Percentiles rank a stretch among this genome's conserved stretches.
Evolutionary conservation across 305 asterid genomes (phyloP).

Genomic region (Fraxinus nigra): DNA sequence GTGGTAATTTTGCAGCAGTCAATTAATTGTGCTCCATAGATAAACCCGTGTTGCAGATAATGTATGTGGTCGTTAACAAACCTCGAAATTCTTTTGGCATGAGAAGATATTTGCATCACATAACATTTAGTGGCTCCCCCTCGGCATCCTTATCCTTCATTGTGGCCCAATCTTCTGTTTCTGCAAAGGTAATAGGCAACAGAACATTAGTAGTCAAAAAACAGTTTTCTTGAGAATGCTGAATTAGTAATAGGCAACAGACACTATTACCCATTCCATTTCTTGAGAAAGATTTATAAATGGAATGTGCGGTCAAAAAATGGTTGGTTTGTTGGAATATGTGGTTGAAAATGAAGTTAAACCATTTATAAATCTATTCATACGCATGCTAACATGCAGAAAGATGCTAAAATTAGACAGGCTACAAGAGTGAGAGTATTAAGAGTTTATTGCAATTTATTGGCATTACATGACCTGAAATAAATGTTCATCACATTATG

Average conservation of each 20-base stretch:
- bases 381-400: neutral
- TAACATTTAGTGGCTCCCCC: constrained; percentile 50
- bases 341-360: neutral
- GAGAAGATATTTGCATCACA: constrained; percentile 31
- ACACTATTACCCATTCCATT: no score
- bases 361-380: neutral
- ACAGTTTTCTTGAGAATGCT: neutral
- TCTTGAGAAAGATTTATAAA: neutral
- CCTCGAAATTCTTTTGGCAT: neutral
- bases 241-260: neutral
- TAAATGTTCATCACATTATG: neutral
- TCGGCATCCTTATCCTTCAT: constrained; percentile 60
- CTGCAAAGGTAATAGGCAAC: constrained; percentile 35
- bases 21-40: constrained; percentile 30
- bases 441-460: neutral
- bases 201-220: neutral
- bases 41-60: constrained; percentile 23
- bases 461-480: neutral
- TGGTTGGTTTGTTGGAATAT: neutral
- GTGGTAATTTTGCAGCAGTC: constrained; percentile 13
- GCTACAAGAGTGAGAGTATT: neutral
- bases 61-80: constrained; percentile 14
- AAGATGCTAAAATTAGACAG: neutral
- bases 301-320: no score
- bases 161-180: constrained; percentile 67